phyloP scores from a whole-genome alignment of 2,329 filamentous ascomycete genomes.

The Fusarium oxysporum region DNA sequence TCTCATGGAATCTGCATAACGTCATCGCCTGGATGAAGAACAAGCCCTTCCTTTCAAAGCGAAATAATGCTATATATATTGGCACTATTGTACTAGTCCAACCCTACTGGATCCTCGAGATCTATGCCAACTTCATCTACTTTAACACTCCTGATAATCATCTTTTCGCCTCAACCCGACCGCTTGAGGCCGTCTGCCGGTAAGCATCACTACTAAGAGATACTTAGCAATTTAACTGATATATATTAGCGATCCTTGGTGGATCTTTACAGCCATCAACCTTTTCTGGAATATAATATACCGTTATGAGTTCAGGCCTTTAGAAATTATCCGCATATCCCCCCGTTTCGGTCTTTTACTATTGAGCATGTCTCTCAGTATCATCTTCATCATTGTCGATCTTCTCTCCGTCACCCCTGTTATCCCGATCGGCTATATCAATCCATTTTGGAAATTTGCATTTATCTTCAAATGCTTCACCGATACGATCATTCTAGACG shows the following conservation, averaged over 20 bases:
- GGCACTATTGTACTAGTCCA: conserved; percentile 67
- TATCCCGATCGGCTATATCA: conserved; percentile 51
- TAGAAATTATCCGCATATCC: conserved; percentile 69
- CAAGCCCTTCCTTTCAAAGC: conserved; percentile 66
- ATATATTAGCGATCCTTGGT: conserved; percentile 69
- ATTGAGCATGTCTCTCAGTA: conserved; percentile 68
- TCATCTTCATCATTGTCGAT: conserved; percentile 71
- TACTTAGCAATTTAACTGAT: background rate
- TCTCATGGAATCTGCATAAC: conserved; percentile 74
- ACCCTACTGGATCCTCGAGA: conserved; percentile 74
- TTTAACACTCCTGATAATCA: conserved; percentile 65
- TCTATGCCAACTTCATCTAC: conserved; percentile 73
- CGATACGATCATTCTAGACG: conserved; percentile 74
- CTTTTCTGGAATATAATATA: conserved; percentile 73
- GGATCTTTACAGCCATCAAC: conserved; percentile 70
- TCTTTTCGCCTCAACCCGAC: conserved; percentile 66
- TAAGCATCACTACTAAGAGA: conserved; percentile 38
- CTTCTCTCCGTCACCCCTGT: conserved; percentile 68
- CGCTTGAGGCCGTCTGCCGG: conserved; percentile 70
- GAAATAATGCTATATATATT: conserved; percentile 67
- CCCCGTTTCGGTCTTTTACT: conserved; percentile 74
- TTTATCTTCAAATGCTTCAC: conserved; percentile 68
- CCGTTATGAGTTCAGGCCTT: conserved; percentile 68
- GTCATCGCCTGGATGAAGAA: conserved; percentile 76
- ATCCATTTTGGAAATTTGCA: conserved; percentile 37